Evolutionary conservation across 345 rosid genomes (phyloP).

Genomic region (Aquilaria malaccensis): DNA sequence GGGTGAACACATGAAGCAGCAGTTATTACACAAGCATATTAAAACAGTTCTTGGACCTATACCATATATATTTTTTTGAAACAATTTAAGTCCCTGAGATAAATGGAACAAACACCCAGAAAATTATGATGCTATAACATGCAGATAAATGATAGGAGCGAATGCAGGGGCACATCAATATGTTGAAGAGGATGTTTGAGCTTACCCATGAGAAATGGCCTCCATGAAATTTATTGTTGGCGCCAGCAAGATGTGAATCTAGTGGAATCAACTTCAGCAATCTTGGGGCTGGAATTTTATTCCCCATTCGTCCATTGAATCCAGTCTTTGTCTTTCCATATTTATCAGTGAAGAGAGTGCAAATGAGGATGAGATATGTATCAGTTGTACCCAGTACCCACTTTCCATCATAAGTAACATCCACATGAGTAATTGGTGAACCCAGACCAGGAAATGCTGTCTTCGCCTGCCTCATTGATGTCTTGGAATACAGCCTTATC

Average conservation of each 20-base stretch:
- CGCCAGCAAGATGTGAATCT: constrained; percentile 87
- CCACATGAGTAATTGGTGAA: constrained; percentile 81
- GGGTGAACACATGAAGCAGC: no score
- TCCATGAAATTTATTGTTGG: constrained; percentile 71
- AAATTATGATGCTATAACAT: no score
- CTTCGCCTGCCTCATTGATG: constrained; percentile 89
- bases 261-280: constrained; percentile 84
- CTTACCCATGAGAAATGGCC: constrained; percentile 99
- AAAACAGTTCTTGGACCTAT: no score
- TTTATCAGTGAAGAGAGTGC: constrained; percentile 88
- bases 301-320: constrained; percentile 87
- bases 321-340: constrained; percentile 88
- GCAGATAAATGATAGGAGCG: no score
- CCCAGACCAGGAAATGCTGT: constrained; percentile 98
- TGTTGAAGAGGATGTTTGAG: neutral
- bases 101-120: no score
- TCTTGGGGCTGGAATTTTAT: constrained; percentile 86
- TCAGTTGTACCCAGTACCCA: constrained; percentile 94
- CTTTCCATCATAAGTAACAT: constrained; percentile 88
- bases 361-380: constrained; percentile 75
- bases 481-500: constrained; percentile 80
- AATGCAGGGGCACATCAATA: neutral
- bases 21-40: no score
- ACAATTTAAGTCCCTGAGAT: no score
- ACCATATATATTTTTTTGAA: no score